Conservation (phyloP, 805 yeast genomes). For the Lipomyces chichibuensis region DNA sequence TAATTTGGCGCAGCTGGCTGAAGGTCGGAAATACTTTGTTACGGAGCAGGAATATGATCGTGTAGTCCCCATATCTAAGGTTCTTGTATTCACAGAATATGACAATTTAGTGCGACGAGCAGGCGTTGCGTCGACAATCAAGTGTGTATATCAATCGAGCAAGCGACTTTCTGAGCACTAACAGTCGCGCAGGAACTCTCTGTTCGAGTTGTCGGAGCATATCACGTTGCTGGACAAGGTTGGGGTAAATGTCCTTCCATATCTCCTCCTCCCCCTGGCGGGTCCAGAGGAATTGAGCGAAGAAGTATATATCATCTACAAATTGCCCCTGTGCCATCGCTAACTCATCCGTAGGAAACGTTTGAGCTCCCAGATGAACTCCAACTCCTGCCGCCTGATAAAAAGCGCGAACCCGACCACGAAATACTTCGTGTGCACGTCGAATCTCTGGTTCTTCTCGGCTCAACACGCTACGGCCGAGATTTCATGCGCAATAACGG, state of each 20-base stretch:
- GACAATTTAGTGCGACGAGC: conserved; percentile 79
- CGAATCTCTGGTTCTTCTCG: conserved; percentile 76
- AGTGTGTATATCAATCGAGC: conserved; percentile 41
- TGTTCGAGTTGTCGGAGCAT: conserved; percentile 79
- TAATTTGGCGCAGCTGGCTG: conserved; percentile 13
- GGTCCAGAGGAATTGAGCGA: conserved; percentile 74
- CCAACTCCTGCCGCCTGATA: conserved; percentile 75
- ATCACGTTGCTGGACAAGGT: conserved; percentile 60
- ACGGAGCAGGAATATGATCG: conserved; percentile 71
- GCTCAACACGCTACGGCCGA: conserved; percentile 74
- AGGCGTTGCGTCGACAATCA: conserved; percentile 90
- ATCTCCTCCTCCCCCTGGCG: conserved; percentile 77
- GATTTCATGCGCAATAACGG: conserved; percentile 77
- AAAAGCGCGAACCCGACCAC: conserved; percentile 70
- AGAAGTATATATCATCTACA: conserved; percentile 47
- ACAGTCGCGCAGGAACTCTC: conserved; percentile 53
- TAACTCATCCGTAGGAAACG: conserved; percentile 53
- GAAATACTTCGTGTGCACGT: conserved; percentile 69
- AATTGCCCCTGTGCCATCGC: not conserved
- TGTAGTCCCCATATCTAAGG: conserved; percentile 78
- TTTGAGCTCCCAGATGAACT: conserved; percentile 86
- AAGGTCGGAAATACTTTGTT: conserved; percentile 69
- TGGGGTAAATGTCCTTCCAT: conserved; percentile 74
- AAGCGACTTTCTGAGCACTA: not conserved
- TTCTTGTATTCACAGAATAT: conserved; percentile 79